phyloP scores from a whole-genome alignment of 2,329 filamentous ascomycete genomes.

The Chalara sp. region DNA sequence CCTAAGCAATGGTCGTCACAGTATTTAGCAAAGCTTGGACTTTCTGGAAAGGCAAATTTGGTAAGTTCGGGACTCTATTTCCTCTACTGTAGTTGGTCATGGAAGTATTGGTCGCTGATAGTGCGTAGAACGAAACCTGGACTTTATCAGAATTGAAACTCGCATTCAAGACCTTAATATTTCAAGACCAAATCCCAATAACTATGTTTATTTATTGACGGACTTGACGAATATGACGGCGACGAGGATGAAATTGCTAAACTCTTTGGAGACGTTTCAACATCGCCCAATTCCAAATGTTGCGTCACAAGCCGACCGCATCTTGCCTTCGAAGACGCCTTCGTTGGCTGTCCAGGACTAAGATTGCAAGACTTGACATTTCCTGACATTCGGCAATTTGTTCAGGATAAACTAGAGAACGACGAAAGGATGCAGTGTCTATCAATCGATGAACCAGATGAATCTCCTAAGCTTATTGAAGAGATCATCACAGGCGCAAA shows the following conservation, averaged over 20 bases:
- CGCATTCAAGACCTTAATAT: not conserved
- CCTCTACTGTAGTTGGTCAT: conserved; percentile 37
- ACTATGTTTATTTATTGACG: conserved; percentile 6
- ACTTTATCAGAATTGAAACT: not conserved
- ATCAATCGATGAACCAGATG: not conserved
- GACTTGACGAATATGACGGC: conserved; percentile 10
- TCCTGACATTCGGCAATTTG: conserved; percentile 3
- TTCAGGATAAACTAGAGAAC: not conserved
- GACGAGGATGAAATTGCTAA: conserved; percentile 1
- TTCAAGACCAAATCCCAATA: not conserved
- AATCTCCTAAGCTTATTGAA: not conserved
- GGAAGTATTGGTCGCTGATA: conserved; percentile 4
- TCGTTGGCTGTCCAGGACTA: not conserved
- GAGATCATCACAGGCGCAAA: conserved; percentile 4
- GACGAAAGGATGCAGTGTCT: not conserved
- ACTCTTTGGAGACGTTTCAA: conserved; percentile 1
- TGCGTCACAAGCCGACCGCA: conserved; percentile 7
- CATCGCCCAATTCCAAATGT: conserved; percentile 1
- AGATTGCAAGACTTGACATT: conserved; percentile 4
- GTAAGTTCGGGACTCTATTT: too few relatives aligned
- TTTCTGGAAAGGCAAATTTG: too few relatives aligned
- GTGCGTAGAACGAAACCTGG: not conserved
- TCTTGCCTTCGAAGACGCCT: conserved; percentile 5
- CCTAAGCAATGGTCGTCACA: too few relatives aligned
- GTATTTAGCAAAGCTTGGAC: too few relatives aligned